Evolutionary conservation across 1,139 yeast species (phyloP).

Genomic region (Pichia sp.): DNA sequence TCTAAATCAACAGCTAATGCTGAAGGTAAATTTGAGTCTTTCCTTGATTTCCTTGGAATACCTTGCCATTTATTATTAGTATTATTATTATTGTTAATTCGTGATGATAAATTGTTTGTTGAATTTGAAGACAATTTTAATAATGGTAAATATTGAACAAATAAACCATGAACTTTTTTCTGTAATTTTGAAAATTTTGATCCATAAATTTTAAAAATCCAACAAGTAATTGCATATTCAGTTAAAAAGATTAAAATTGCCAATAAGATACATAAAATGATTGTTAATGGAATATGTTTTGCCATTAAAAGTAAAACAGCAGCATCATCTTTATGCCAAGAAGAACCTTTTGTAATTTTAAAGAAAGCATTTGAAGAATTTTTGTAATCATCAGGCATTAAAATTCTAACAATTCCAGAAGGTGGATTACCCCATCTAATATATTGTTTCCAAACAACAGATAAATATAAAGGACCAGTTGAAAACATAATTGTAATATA

Average conservation of each 20-base stretch:
- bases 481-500: slow-evolving; percentile 89
- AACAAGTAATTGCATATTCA: slow-evolving; percentile 48
- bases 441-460: slow-evolving; percentile 84
- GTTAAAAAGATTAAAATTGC: slow-evolving; percentile 51
- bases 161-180: neutral
- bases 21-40: slow-evolving; percentile 48
- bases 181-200: slow-evolving; percentile 4
- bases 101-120: too few species aligned
- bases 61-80: neutral
- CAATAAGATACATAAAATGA: slow-evolving; percentile 57
- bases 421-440: slow-evolving; percentile 71
- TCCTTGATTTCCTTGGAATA: slow-evolving; percentile 36
- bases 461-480: slow-evolving; percentile 85
- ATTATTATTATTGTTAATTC: too few species aligned
- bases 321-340: slow-evolving; percentile 89
- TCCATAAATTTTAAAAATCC: slow-evolving; percentile 6
- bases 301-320: slow-evolving; percentile 64
- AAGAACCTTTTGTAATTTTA: slow-evolving; percentile 68
- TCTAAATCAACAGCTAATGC: slow-evolving; percentile 33
- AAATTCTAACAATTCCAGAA: slow-evolving; percentile 55
- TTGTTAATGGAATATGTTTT: slow-evolving; percentile 63
- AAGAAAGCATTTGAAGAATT: slow-evolving; percentile 53
- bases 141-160: neutral
- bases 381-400: slow-evolving; percentile 69
- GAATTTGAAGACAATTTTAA: neutral